Conservation (phyloP, 169 alveolate genomes). For the Cryptosporidium canis region DNA sequence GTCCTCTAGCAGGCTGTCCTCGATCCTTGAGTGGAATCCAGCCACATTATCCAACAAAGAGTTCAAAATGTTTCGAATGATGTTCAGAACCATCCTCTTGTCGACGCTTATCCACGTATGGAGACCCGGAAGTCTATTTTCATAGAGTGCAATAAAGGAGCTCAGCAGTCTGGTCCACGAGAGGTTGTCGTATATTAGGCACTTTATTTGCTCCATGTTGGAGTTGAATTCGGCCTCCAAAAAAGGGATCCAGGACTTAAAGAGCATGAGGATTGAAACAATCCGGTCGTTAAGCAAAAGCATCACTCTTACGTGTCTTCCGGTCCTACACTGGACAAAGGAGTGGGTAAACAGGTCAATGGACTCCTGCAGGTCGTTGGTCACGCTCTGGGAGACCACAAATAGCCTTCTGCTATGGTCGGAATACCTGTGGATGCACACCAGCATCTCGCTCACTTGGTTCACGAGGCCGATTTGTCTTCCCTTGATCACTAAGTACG, state of each 20-base stretch:
- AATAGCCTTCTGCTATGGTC: neutral
- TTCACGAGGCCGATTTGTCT: neutral
- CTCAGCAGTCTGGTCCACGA: conserved; percentile 17
- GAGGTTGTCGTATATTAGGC: neutral
- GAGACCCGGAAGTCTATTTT: conserved; percentile 35
- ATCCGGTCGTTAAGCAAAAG: conserved; percentile 33
- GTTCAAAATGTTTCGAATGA: conserved; percentile 33
- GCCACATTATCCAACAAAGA: conserved; percentile 15
- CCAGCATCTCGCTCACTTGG: conserved; percentile 10
- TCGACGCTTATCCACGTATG: conserved; percentile 46
- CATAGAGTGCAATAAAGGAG: conserved; percentile 34
- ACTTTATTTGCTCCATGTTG: conserved; percentile 19
- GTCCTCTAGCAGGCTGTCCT: neutral
- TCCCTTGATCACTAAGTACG: neutral
- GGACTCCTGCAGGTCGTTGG: conserved; percentile 13
- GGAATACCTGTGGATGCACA: conserved; percentile 18
- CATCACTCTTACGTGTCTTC: neutral
- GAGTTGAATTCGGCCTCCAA: conserved; percentile 29
- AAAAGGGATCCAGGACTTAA: conserved; percentile 53
- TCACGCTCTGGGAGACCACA: conserved; percentile 20
- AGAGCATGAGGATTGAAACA: conserved; percentile 8
- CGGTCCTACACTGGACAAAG: neutral
- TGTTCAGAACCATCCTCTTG: conserved; percentile 4
- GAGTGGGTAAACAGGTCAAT: conserved; percentile 13
- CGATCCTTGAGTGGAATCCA: neutral